Evolutionary conservation across 2,329 filamentous ascomycete species (phyloP), one percentile per base, ranked within the genome.

Genomic region (Phialocephala sp.): DNA sequence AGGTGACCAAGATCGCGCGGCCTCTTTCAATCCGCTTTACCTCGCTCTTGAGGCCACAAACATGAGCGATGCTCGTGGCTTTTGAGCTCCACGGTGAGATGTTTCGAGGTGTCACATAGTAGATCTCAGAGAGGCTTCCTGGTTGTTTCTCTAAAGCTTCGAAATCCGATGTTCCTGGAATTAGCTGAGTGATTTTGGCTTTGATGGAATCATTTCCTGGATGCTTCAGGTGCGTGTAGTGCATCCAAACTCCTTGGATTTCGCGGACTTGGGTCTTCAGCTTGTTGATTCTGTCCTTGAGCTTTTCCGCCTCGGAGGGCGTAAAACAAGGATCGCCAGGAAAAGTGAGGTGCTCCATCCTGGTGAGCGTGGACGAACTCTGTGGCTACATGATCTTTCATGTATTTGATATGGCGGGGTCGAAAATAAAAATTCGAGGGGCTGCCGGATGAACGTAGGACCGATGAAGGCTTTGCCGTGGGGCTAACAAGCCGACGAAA

Each of bases 71-170:
- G 77, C 89, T 94, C 56, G 94, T 97, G 35, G 94, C 94, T 79
- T 97, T 94, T 64, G 94, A 97, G 80, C 93, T 97, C 95, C 95
- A 99, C 76, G 95, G 95, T 47, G 94, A 97, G 72, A 97, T 94
- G 73, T 91, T 91, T 71, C 94, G 87, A 22, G 94, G 94, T 56
- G 86, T 88, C 65, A 97, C 85, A 76, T 93, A 92, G 76, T 71
- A 74, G n/a, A 71, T 60, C 52, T 68, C 61, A 15, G 64, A 69
- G 9, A 59, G 20, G n/a, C 43, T 61, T 55, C 65, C 66, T 45
- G 66, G 32, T 8, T 63, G 64, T 45, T 41, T 50, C 22, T 67
- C 55, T n/a, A 74, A 50, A 52, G 37, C 32, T 41, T 41, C 60
- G 14, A 62, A 63, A 57, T 67, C 62, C 4, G 63, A 37, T 5